These are phyloP conservation scores for Agrostemma githago DNA, from an alignment of 148 eudicot species.

Conservation along the genomic window DNA sequence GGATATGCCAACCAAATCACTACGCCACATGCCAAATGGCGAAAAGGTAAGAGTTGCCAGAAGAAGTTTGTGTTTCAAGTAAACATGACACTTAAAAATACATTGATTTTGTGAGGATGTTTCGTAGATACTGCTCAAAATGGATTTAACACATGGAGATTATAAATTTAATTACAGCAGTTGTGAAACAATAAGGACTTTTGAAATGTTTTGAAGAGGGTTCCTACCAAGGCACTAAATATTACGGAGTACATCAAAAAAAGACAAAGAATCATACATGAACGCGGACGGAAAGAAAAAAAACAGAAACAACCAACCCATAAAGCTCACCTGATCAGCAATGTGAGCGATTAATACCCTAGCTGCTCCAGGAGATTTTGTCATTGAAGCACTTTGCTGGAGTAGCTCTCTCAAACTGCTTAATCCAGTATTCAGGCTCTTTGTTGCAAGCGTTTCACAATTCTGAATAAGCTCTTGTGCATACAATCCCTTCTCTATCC, in stretches of 20 bases:
- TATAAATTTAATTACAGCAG: not conserved
- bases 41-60: not conserved
- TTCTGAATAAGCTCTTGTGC: constrained; percentile 61
- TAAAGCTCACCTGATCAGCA: constrained; percentile 53
- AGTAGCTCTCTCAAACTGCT: constrained; percentile 45
- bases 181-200: not conserved
- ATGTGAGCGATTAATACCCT: constrained; percentile 68
- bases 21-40: not conserved
- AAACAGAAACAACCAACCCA: not conserved
- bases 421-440: constrained; percentile 26
- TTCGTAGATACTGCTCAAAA: not conserved
- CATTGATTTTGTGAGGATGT: not conserved
- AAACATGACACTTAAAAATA: not conserved
- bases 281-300: not conserved
- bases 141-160: not conserved
- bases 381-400: constrained; percentile 41
- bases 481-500: constrained; percentile 52
- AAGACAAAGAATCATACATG: not conserved
- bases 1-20: not conserved
- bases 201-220: not conserved
- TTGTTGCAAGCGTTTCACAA: constrained; percentile 41
- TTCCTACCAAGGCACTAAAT: not conserved
- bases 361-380: constrained; percentile 63
- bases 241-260: not conserved
- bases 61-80: not conserved